Conservation (phyloP, 169 alveolate species). For the Plasmodium malariae region DNA sequence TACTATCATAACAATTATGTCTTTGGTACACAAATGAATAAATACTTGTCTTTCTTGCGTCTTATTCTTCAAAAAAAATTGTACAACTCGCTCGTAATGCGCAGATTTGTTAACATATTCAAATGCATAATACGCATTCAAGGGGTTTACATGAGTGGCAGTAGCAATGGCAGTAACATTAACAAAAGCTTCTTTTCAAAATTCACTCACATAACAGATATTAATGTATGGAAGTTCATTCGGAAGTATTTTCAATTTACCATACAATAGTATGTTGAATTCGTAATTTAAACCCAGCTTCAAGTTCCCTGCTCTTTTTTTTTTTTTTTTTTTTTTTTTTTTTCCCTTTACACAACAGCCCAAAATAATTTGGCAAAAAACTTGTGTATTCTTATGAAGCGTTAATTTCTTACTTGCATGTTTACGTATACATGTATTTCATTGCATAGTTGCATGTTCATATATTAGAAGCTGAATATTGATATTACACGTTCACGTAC, state of each 20-base stretch:
- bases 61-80: slow-evolving; percentile 7
- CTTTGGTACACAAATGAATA: slow-evolving; percentile 35
- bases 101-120: slow-evolving; percentile 11
- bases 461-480: too few relatives aligned
- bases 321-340: not conserved
- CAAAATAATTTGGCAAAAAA: too few relatives aligned
- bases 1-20: slow-evolving; percentile 45
- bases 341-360: not conserved
- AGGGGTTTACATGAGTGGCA: not conserved
- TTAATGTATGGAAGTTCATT: slow-evolving; percentile 30
- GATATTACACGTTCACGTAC: too few relatives aligned
- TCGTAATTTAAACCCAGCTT: not conserved
- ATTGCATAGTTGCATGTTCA: too few relatives aligned
- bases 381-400: too few relatives aligned
- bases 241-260: not conserved
- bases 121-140: slow-evolving; percentile 43
- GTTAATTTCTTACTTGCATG: too few relatives aligned
- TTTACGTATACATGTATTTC: too few relatives aligned
- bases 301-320: not conserved
- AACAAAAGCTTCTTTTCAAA: slow-evolving; percentile 12
- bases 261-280: not conserved
- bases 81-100: slow-evolving; percentile 13
- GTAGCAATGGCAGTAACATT: not conserved
- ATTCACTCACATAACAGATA: slow-evolving; percentile 16
- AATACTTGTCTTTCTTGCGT: not conserved